A percentile compares a stretch with the other conserved stretches of the same genome.
phyloP scores from a whole-genome alignment of 257 asterid species.

The Solanum gandarillasii region DNA sequence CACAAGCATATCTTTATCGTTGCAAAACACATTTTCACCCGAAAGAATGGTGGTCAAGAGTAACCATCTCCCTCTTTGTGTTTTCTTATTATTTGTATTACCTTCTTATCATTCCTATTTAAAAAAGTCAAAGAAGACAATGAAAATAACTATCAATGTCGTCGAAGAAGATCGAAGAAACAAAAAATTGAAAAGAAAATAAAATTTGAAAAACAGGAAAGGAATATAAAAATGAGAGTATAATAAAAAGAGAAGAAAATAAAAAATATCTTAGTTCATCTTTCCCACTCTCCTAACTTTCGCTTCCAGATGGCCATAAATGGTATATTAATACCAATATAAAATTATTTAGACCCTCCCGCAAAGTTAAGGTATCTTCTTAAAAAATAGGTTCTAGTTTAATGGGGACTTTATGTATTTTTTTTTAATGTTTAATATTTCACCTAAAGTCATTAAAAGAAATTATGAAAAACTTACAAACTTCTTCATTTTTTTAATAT shows the following conservation, averaged over 20 bases:
- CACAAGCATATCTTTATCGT: neutral
- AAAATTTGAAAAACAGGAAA: neutral
- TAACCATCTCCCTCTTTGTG: neutral
- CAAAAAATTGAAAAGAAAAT: neutral
- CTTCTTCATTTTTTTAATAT: neutral
- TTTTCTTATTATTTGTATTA: neutral
- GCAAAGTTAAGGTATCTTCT: no score
- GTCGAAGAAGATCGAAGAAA: neutral
- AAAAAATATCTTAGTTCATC: no score
- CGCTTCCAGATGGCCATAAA: no score
- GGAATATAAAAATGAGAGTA: neutral
- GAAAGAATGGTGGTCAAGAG: neutral
- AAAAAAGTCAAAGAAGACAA: no score
- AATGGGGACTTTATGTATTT: no score
- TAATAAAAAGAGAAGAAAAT: no score
- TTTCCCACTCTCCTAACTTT: no score
- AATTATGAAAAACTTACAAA: neutral
- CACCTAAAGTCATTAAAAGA: neutral
- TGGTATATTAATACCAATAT: no score
- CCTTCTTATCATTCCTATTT: neutral
- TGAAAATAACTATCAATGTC: neutral
- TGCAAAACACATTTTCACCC: no score
- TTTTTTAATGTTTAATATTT: no score
- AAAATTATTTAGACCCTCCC: no score
- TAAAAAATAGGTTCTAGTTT: no score